phyloP scores from a whole-genome alignment of 1,139 yeast species.

The Yamadazyma sp. region DNA sequence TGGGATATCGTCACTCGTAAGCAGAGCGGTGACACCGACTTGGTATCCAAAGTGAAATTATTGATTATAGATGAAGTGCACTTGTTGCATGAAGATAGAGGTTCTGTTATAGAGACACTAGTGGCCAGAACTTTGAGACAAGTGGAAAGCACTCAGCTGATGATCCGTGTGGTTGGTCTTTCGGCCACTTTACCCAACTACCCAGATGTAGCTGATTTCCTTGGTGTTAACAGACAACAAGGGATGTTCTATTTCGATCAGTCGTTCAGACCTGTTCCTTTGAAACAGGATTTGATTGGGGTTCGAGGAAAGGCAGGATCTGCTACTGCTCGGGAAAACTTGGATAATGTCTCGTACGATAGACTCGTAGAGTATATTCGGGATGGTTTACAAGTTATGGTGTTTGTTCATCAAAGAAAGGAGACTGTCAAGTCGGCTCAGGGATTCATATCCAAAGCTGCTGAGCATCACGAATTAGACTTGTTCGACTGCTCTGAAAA shows the following conservation, averaged over 20 bases:
- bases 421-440: conserved; percentile 87
- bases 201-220: conserved; percentile 91
- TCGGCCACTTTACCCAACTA: conserved; percentile 96
- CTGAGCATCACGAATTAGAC: conserved; percentile 52
- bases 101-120: conserved; percentile 92
- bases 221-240: conserved; percentile 83
- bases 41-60: conserved; percentile 80
- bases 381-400: conserved; percentile 89
- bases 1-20: conserved; percentile 98
- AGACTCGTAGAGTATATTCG: conserved; percentile 67
- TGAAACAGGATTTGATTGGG: conserved; percentile 85
- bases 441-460: conserved; percentile 69
- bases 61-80: conserved; percentile 96
- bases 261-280: conserved; percentile 90
- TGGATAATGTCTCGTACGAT: conserved; percentile 76
- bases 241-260: conserved; percentile 96
- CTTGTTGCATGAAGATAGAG: conserved; percentile 94
- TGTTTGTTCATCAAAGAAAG: conserved; percentile 92
- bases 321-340: conserved; percentile 69
- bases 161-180: conserved; percentile 94
- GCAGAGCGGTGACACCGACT: conserved; percentile 78
- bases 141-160: conserved; percentile 88
- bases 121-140: conserved; percentile 95
- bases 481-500: conserved; percentile 61
- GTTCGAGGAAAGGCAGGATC: conserved; percentile 78